These are phyloP conservation scores for Aureobasidium melanogenum DNA, from an alignment of 2,329 filamentous ascomycete species.

Conservation along the genomic window DNA sequence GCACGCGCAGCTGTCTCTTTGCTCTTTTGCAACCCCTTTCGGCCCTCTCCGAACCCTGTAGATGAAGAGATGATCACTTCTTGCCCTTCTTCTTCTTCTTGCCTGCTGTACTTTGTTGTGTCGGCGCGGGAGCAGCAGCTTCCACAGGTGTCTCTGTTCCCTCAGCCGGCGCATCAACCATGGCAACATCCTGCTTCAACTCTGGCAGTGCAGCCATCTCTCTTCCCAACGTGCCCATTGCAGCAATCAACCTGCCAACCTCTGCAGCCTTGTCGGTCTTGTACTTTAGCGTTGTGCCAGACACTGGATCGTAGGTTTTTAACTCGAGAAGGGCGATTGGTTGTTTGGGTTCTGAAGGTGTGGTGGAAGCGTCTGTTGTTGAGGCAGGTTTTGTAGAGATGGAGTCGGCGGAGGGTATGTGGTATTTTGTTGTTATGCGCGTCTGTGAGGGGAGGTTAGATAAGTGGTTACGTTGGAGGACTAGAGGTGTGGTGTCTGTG, in stretches of 20 bases:
- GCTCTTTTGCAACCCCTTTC: neutral
- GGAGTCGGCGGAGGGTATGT: constrained; percentile 40
- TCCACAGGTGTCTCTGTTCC: neutral
- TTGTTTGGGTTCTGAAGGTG: constrained; percentile 30
- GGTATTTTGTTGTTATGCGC: constrained; percentile 87
- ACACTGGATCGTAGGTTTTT: constrained; percentile 80
- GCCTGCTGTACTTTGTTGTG: neutral
- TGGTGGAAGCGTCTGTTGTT: neutral
- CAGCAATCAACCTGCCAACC: constrained; percentile 70
- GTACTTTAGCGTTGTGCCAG: constrained; percentile 82
- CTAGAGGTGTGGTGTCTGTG: no score
- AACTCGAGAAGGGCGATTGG: constrained; percentile 65
- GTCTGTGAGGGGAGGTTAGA: constrained; percentile 47
- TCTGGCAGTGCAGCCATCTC: constrained; percentile 45
- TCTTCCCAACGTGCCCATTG: constrained; percentile 66
- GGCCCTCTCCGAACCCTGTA: neutral
- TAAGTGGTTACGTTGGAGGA: neutral
- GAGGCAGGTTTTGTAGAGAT: constrained; percentile 18
- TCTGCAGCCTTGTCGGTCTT: constrained; percentile 84
- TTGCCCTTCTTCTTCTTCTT: constrained; percentile 13
- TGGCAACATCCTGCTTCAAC: constrained; percentile 24
- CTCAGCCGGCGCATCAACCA: constrained; percentile 5
- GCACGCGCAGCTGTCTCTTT: neutral
- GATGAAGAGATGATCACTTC: neutral
- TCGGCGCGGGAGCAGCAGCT: neutral